Base-by-base conservation (phyloP, 306 rosid species). In the Albizia julibrissin region DNA sequence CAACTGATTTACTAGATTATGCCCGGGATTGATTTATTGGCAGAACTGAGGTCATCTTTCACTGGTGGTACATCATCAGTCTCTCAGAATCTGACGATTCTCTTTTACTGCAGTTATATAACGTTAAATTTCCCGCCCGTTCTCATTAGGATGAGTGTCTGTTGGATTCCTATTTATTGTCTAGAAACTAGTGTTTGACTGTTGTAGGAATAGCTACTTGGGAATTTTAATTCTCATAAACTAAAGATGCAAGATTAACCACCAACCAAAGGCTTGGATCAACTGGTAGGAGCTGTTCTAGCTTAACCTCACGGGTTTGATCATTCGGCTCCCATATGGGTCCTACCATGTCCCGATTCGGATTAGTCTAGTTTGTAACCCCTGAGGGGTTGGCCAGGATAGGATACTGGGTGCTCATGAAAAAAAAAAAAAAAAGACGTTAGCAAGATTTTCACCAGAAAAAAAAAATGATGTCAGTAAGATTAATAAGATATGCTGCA, bases 401-500 rank as follows among this genome's bases (percentile, higher is more conserved):
- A 34, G 39, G 39, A 34, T 34, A 34, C 39, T 1, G 1, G 39
- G 39, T 5, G 8, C 39, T 34, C 8, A 34, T 34, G 7, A 37
- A 37, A 37, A 37, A 43, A 10, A 43, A 43, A 43, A 8, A 3
- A 34, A 3, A 34, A 14, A 14, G n/a, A 44, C 34, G 46, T 21
- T 37, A 2, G 34, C 65, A 49, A 18, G 69, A 78, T 62, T 50
- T n/a, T n/a, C n/a, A n/a, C n/a, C n/a, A n/a, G n/a, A 10, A 43
- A 43, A 43, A 8, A 3, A 34, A 3, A 34, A 14, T 10, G n/a
- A 44, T 46, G 46, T 21, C 47, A 2, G 34, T 72, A 49, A 18
- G 69, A 78, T 62, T 50, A n/a, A 49, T 54, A 62, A 69, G 62
- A 59, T 52, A 43, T 68, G 44, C 56, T 58, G 74, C 74, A 69